Percentiles rank a stretch among this genome's conserved stretches.
phyloP scores from a whole-genome alignment of 352 stramenopile genomes.

The Phytophthora podocarpi region DNA sequence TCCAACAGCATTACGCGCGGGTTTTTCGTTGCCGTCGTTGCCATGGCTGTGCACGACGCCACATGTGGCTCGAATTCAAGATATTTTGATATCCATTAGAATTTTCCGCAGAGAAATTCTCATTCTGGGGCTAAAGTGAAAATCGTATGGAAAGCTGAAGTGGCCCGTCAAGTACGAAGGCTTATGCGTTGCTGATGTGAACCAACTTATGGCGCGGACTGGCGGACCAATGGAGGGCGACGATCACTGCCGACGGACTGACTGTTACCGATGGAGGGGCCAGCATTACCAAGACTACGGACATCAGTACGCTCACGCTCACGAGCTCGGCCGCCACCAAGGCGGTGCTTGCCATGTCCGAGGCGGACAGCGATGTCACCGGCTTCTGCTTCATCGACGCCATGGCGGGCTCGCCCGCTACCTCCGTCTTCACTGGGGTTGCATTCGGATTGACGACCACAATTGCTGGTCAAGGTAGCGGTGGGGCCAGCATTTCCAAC shows the following conservation, averaged over 20 bases:
- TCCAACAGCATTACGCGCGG: constrained; percentile 67
- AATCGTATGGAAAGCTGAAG: constrained; percentile 2
- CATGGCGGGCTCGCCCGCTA: not conserved
- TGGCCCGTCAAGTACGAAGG: too few relatives aligned
- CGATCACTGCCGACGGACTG: too few relatives aligned
- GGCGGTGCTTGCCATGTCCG: not conserved
- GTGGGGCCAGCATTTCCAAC: not conserved
- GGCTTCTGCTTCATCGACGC: constrained; percentile 32
- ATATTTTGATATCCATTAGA: constrained; percentile 2
- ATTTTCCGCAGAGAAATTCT: not conserved
- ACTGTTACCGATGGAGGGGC: constrained; percentile 18
- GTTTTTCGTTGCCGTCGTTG: not conserved
- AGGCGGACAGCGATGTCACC: constrained; percentile 4
- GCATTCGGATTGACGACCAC: constrained; percentile 33
- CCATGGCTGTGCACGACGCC: constrained; percentile 8
- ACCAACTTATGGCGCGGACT: too few relatives aligned
- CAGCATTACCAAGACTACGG: not conserved
- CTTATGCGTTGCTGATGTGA: too few relatives aligned
- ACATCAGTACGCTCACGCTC: not conserved
- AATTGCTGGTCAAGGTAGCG: constrained; percentile 9
- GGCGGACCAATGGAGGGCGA: too few relatives aligned
- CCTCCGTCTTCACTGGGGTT: constrained; percentile 24
- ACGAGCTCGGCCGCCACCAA: not conserved
- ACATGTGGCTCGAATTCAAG: not conserved
- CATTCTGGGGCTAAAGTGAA: not conserved